These are phyloP conservation scores for Plantago lanceolata DNA, from an alignment of 305 asterid genomes.

Conservation along the genomic window DNA sequence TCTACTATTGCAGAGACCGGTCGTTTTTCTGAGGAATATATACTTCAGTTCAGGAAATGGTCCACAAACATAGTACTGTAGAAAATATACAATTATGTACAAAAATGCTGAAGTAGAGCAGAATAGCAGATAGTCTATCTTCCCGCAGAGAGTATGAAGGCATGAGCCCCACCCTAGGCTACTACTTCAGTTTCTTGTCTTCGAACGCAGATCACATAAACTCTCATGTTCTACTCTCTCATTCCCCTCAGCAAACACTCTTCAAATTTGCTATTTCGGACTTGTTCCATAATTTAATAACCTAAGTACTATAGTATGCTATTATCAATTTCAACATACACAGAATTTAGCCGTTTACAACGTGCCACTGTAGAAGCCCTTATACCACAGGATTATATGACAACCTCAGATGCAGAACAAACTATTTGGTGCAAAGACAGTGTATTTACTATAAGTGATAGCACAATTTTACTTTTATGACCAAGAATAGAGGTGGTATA, in stretches of 20 bases:
- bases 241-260: background rate
- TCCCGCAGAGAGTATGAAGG: background rate
- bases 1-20: background rate
- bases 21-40: no score
- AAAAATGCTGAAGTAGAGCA: background rate
- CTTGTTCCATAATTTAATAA: background rate
- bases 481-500: slow-evolving; percentile 19
- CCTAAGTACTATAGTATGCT: background rate
- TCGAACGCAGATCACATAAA: background rate
- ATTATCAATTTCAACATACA: background rate
- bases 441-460: background rate
- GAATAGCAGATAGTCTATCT: background rate
- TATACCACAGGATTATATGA: background rate
- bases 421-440: background rate
- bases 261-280: background rate
- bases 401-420: background rate
- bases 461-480: slow-evolving; percentile 11
- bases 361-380: background rate
- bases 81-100: slow-evolving; percentile 10
- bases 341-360: background rate
- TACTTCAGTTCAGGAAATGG: no score
- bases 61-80: background rate
- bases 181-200: background rate
- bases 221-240: background rate
- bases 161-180: background rate